phyloP scores from a whole-genome alignment of 192 early-diverging fungal genomes.

The Gonapodya sp. region DNA sequence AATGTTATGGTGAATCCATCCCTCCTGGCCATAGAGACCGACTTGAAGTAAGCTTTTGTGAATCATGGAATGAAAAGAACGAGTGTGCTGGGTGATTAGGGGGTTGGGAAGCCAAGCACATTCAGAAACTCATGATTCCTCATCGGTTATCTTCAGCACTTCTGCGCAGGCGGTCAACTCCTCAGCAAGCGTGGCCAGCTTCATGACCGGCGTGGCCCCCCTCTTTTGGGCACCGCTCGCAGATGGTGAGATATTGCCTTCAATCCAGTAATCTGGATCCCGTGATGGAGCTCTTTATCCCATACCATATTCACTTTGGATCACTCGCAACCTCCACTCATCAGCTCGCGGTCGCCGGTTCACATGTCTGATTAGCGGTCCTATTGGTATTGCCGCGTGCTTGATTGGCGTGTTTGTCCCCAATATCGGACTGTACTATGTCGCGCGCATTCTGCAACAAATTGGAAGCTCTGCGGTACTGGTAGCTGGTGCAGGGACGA shows the following conservation, averaged over 20 bases:
- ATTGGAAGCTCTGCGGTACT: not conserved
- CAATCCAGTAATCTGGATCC: too few species aligned
- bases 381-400: not conserved
- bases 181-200: slow-evolving; percentile 8
- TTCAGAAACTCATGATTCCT: not conserved
- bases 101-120: too few species aligned
- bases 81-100: too few species aligned
- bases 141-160: not conserved
- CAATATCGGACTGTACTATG: not conserved
- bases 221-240: slow-evolving; percentile 42
- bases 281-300: too few species aligned
- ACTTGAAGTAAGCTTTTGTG: not conserved
- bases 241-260: slow-evolving; percentile 26
- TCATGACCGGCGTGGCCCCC: slow-evolving; percentile 38
- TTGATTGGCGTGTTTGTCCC: not conserved
- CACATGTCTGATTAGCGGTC: not conserved
- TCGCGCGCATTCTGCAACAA: not conserved
- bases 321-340: not conserved
- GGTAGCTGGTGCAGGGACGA: slow-evolving; percentile 31
- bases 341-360: slow-evolving; percentile 11
- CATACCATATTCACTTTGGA: not conserved
- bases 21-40: not conserved
- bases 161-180: slow-evolving; percentile 11
- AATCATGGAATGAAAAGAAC: too few species aligned
- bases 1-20: not conserved